Conservation (phyloP, 495 filamentous ascomycete genomes). For the Glarea lozoyensis region DNA sequence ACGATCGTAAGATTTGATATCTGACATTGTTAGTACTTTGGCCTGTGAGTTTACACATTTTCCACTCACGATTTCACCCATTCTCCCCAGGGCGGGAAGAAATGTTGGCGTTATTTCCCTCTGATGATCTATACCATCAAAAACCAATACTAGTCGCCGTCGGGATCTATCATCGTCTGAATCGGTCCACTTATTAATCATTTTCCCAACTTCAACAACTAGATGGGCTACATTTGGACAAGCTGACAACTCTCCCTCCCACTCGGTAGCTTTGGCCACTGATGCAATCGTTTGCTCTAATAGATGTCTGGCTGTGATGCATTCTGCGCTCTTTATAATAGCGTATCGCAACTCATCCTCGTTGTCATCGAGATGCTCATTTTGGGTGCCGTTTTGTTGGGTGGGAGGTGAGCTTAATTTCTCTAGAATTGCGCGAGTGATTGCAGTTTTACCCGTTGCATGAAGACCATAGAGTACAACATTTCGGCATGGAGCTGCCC, state of each 20-base stretch:
- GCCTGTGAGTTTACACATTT: background rate
- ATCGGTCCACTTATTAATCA: constrained; percentile 39
- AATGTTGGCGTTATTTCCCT: constrained; percentile 72
- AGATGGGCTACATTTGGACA: constrained; percentile 75
- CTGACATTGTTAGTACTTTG: constrained; percentile 31
- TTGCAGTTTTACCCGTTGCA: constrained; percentile 80
- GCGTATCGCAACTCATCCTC: constrained; percentile 44
- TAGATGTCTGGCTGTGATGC: constrained; percentile 82
- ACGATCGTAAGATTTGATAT: constrained; percentile 72
- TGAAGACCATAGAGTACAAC: constrained; percentile 79
- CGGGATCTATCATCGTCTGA: constrained; percentile 25
- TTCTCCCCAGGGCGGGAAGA: constrained; percentile 68
- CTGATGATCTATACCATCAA: constrained; percentile 88
- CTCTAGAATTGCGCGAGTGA: constrained; percentile 55
- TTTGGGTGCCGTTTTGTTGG: background rate
- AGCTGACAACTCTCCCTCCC: constrained; percentile 29
- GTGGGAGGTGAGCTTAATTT: constrained; percentile 21
- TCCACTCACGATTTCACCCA: constrained; percentile 63
- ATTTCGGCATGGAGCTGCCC: constrained; percentile 40
- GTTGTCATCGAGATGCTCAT: constrained; percentile 1
- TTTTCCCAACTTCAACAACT: constrained; percentile 53
- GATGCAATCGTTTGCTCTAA: constrained; percentile 55
- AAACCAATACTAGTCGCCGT: constrained; percentile 66
- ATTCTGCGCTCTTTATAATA: constrained; percentile 73
- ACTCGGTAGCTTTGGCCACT: constrained; percentile 42